Base-by-base conservation (phyloP, 2,329 filamentous ascomycete genomes). In the Xylariales sp. region DNA sequence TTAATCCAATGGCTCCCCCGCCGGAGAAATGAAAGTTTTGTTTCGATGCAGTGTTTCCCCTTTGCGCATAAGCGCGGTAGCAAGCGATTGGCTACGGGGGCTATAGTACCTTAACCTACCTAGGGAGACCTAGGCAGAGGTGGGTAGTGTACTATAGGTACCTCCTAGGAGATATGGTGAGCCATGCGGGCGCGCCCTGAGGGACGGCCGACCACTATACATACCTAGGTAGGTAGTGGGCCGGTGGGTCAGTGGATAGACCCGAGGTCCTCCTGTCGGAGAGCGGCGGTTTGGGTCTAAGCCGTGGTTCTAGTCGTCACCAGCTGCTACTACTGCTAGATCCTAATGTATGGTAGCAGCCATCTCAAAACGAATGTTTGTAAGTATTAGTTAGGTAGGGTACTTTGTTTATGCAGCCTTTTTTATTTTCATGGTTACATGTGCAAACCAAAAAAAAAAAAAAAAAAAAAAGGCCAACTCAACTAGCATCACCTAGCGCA, bases 261-360 rank as follows among this genome's bases (percentile, higher is more conserved):
- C 41, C 43, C 41, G 50, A 39, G 52, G 6, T 32, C 58, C 32
- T 30, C 39, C 45, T 59, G 48, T 59, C 60, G 64, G 64, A 64
- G 53, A 45, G 12, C 59, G 64, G 64, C 64, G 64, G 60, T 48
- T 39, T 60, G 46, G 41, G 41, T 46, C 45, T 23, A 55, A 52
- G 34, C 43, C 12, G 23, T 30, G 23, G 46, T 34, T 34, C 14
- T 36, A 14, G 50, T 39, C 12, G 36, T 39, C 36, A 39, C 36
- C 12, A 39, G 36, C 12, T 9, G 36, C 8, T 39, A 10, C 36
- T 28, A 57, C 36, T 57, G 39, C 23, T n/a, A 12, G 53, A 36
- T 36, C 6, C 34, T 39, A 39, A 8, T 39, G 12, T 39, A 8
- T 39, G 12, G 36, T 39, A 39, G 36, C 12, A 39, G 36, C 36